These are phyloP conservation scores for Ustilago trichophora DNA, from an alignment of 1,284 basidiomycete species.

Conservation along the genomic window DNA sequence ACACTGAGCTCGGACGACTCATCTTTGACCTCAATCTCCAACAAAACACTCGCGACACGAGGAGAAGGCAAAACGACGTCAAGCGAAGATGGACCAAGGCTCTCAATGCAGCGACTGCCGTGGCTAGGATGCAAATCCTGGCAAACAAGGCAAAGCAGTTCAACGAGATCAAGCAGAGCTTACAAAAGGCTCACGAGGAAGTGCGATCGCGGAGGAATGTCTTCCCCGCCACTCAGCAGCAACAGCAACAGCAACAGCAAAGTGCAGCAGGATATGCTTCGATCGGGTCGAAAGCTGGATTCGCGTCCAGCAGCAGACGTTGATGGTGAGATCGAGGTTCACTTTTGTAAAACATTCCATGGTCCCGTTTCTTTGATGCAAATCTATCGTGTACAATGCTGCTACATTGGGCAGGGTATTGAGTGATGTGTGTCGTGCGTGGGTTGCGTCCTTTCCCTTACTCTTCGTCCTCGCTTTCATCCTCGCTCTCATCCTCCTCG, in stretches of 20 bases:
- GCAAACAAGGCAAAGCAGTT: constrained; percentile 9
- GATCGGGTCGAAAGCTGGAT: constrained; percentile 2
- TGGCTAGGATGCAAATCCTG: constrained; percentile 27
- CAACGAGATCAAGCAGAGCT: constrained; percentile 15
- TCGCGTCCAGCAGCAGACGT: constrained; percentile 1
- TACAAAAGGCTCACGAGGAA: constrained; percentile 29
- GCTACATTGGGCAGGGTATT: no score
- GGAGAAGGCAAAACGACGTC: constrained; percentile 3
- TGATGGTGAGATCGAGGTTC: background rate
- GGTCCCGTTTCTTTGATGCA: no score
- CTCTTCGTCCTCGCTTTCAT: background rate
- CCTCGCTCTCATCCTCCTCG: no score
- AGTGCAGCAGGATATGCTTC: background rate
- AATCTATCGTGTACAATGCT: no score
- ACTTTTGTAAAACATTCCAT: constrained; percentile 9
- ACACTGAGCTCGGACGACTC: constrained; percentile 21
- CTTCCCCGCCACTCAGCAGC: background rate
- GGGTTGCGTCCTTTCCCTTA: no score
- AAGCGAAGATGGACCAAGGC: constrained; percentile 27
- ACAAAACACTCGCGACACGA: constrained; percentile 1
- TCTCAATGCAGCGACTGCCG: constrained; percentile 17
- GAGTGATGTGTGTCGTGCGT: background rate
- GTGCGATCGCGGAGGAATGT: constrained; percentile 20
- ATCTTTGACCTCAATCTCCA: constrained; percentile 37
- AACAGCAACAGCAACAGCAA: constrained; percentile 1